These are phyloP conservation scores for Lodderomyces jiufengensis DNA, from an alignment of 1,139 yeast genomes.

Conservation along the genomic window DNA sequence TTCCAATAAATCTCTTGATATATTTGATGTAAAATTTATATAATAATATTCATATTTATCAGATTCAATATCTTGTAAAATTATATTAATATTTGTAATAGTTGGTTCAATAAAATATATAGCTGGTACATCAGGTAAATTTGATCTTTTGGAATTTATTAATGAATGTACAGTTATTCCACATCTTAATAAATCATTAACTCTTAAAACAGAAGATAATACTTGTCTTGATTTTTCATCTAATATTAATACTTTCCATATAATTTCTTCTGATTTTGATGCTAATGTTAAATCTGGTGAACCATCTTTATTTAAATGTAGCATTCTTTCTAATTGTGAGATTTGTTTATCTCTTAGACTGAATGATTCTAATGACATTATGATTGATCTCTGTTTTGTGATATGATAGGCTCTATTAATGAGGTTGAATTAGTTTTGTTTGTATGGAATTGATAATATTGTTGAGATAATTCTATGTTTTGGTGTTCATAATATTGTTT, in stretches of 20 bases:
- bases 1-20: conserved; percentile 76
- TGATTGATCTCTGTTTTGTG: conserved; percentile 1
- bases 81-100: conserved; percentile 60
- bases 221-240: conserved; percentile 81
- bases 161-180: conserved; percentile 89
- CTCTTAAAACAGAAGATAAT: conserved; percentile 83
- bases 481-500: no score
- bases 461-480: no score
- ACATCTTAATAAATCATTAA: conserved; percentile 80
- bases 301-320: conserved; percentile 67
- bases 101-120: conserved; percentile 91
- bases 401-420: not conserved
- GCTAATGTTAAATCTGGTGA: conserved; percentile 51
- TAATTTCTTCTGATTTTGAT: conserved; percentile 55
- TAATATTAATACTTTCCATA: conserved; percentile 91
- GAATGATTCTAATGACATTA: conserved; percentile 18
- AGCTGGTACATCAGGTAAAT: conserved; percentile 91
- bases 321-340: conserved; percentile 70
- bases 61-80: conserved; percentile 66
- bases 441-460: not conserved
- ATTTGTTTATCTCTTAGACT: conserved; percentile 37
- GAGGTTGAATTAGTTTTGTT: not conserved
- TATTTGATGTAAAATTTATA: conserved; percentile 80
- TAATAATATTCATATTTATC: conserved; percentile 79
- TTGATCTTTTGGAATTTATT: conserved; percentile 64